These are phyloP conservation scores for Fusarium sp. DNA, from an alignment of 2,329 filamentous ascomycete genomes.

Conservation along the genomic window DNA sequence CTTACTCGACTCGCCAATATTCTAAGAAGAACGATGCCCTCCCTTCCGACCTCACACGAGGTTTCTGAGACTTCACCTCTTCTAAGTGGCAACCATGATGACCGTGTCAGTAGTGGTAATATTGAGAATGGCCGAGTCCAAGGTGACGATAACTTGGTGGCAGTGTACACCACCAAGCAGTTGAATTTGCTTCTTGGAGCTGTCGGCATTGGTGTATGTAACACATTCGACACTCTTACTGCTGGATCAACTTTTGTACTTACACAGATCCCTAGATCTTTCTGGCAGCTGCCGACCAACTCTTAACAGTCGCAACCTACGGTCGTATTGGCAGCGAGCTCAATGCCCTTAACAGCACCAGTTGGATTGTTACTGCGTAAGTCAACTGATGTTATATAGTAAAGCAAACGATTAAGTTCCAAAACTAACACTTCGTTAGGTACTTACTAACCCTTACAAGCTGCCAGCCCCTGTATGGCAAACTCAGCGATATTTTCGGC, in stretches of 20 bases:
- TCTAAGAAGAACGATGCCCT: constrained; percentile 28
- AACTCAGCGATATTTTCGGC: constrained; percentile 78
- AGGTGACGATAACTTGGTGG: constrained; percentile 8
- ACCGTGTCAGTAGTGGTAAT: constrained; percentile 8
- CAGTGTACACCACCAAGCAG: constrained; percentile 48
- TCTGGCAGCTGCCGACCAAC: constrained; percentile 80
- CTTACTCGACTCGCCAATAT: not conserved
- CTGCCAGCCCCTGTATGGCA: constrained; percentile 81
- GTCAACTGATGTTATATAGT: not conserved
- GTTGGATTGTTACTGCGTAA: constrained; percentile 75
- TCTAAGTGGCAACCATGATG: constrained; percentile 31
- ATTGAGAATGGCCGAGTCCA: constrained; percentile 28
- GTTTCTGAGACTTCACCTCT: constrained; percentile 49
- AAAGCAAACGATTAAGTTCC: not conserved
- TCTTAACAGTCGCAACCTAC: constrained; percentile 82
- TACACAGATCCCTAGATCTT: constrained; percentile 66
- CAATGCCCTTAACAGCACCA: constrained; percentile 78
- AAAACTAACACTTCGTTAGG: constrained; percentile 50
- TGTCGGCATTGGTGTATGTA: constrained; percentile 55
- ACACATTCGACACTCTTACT: not conserved
- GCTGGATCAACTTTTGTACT: not conserved
- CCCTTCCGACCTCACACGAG: not conserved
- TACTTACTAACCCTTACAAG: constrained; percentile 82
- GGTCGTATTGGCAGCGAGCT: constrained; percentile 82
- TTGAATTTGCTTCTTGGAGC: constrained; percentile 56